Conservation (phyloP, 2,329 filamentous ascomycete species). For the Fusarium sp. region DNA sequence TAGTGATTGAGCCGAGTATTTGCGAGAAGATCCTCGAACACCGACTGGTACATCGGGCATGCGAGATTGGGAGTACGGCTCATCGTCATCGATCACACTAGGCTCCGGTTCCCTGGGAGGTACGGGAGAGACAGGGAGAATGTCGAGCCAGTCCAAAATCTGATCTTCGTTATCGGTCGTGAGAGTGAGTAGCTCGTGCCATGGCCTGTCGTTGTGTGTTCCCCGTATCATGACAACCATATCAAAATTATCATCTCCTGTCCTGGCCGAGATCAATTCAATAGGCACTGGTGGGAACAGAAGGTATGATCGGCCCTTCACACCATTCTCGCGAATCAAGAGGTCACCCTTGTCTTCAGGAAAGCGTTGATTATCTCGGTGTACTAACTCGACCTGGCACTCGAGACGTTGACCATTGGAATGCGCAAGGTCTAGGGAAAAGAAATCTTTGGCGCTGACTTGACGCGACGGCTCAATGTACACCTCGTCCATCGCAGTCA, state of each 20-base stretch:
- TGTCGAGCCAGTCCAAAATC: constrained; percentile 85
- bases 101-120: constrained; percentile 57
- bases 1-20: constrained; percentile 41
- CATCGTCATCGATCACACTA: constrained; percentile 48
- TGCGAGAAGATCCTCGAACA: constrained; percentile 43
- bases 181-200: constrained; percentile 87
- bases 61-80: constrained; percentile 29
- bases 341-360: constrained; percentile 80
- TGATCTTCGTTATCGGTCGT: constrained; percentile 80
- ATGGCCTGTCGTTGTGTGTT: constrained; percentile 70
- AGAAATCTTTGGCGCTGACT: constrained; percentile 90
- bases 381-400: constrained; percentile 87
- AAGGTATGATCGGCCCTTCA: constrained; percentile 78
- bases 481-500: constrained; percentile 76
- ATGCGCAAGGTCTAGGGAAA: constrained; percentile 85
- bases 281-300: constrained; percentile 89
- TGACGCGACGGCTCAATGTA: constrained; percentile 80
- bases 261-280: constrained; percentile 80
- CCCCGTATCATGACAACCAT: constrained; percentile 90
- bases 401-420: constrained; percentile 91
- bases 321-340: constrained; percentile 91
- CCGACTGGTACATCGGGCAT: constrained; percentile 50
- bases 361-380: constrained; percentile 81
- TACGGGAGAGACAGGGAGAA: constrained; percentile 69
- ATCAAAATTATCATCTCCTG: constrained; percentile 75